Conservation (phyloP, 2,329 filamentous ascomycete genomes). For the Cryphonectria nitschkei region DNA sequence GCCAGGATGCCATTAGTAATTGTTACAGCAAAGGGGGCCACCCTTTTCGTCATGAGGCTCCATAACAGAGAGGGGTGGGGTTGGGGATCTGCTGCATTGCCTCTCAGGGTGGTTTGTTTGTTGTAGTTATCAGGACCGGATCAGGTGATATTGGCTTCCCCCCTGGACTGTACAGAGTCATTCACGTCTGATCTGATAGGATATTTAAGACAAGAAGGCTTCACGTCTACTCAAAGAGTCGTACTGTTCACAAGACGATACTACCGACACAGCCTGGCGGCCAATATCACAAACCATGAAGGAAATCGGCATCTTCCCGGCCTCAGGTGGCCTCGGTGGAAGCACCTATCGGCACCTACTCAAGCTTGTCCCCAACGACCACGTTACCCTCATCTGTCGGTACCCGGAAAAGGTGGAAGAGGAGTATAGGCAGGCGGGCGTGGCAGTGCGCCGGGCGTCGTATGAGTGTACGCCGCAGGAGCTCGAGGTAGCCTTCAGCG, state of each 20-base stretch:
- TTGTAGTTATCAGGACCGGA: background rate
- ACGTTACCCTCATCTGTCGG: constrained; percentile 53
- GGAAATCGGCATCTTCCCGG: constrained; percentile 53
- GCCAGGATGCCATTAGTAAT: constrained; percentile 1
- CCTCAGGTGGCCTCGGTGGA: constrained; percentile 55
- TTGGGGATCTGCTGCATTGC: background rate
- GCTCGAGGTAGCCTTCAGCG: constrained; percentile 51
- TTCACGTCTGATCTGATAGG: background rate
- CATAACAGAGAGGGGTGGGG: background rate
- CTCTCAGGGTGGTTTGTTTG: background rate
- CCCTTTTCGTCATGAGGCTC: constrained; percentile 9
- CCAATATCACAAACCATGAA: constrained; percentile 31
- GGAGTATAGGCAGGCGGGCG: constrained; percentile 45
- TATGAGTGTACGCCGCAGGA: constrained; percentile 51
- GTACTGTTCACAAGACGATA: background rate
- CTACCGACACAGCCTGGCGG: background rate
- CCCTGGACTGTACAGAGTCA: background rate
- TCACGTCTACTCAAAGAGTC: background rate
- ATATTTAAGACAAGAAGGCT: background rate
- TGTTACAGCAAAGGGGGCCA: background rate
- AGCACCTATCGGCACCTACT: constrained; percentile 55
- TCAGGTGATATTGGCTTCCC: background rate
- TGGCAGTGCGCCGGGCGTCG: constrained; percentile 54
- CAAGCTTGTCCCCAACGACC: constrained; percentile 44
- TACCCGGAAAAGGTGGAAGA: constrained; percentile 46